Conservation (phyloP, 106 monocot genomes). For the Narthecium ossifragum region DNA sequence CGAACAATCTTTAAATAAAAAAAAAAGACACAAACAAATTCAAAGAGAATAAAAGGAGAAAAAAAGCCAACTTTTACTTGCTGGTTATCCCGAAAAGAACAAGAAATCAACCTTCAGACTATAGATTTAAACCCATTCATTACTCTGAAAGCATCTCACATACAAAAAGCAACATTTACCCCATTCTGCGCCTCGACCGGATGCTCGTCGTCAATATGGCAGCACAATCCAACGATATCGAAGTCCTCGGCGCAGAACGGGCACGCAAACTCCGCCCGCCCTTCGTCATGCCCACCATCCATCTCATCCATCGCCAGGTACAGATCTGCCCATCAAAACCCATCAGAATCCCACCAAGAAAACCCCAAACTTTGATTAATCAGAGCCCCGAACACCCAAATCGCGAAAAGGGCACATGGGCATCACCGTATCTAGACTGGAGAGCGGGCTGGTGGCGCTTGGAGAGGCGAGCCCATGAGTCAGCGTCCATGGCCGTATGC, state of each 20-base stretch:
- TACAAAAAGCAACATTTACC: conserved; percentile 18
- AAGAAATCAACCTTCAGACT: no score
- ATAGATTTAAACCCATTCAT: no score
- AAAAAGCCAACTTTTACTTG: no score
- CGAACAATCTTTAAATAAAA: no score
- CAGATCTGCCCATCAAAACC: conserved; percentile 13
- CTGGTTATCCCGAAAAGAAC: no score
- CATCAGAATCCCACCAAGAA: conserved; percentile 1
- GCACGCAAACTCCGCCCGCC: conserved; percentile 17
- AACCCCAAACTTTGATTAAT: background rate
- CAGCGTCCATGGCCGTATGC: conserved; percentile 24
- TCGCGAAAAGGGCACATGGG: background rate
- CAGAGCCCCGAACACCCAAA: background rate
- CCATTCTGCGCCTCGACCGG: conserved; percentile 32
- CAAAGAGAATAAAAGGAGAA: no score
- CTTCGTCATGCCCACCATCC: conserved; percentile 20
- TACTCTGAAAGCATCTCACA: no score
- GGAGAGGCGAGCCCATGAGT: conserved; percentile 23
- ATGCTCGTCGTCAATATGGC: conserved; percentile 40
- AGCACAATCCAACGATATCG: conserved; percentile 32
- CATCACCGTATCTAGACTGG: conserved; percentile 28
- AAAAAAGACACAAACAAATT: no score
- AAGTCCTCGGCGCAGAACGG: conserved; percentile 31
- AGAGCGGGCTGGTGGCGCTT: conserved; percentile 20
- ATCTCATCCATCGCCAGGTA: conserved; percentile 17